Evolutionary conservation across 257 asterid genomes (phyloP).

Genomic region (Capsicum pubescens): DNA sequence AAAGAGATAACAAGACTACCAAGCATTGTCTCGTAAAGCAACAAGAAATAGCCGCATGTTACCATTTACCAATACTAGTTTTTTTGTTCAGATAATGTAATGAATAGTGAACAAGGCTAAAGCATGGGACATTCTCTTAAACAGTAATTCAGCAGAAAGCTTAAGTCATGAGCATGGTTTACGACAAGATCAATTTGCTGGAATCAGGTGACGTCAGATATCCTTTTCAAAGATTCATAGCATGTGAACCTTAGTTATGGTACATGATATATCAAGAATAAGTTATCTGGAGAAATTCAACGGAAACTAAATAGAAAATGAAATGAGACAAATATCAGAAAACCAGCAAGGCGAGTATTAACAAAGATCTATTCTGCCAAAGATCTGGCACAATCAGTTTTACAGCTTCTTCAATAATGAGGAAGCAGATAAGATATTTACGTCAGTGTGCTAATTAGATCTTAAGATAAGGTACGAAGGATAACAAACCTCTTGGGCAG

Average conservation of each 20-base stretch:
- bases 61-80: not conserved
- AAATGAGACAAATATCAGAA: slow-evolving; percentile 5
- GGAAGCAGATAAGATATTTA: not conserved
- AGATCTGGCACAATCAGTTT: not conserved
- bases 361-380: not conserved
- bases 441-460: not conserved
- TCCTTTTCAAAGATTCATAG: not conserved
- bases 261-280: slow-evolving; percentile 21
- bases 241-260: not conserved
- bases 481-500: slow-evolving; percentile 78
- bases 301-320: not conserved
- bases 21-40: not conserved
- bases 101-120: not conserved
- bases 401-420: slow-evolving; percentile 10
- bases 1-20: not conserved
- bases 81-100: not conserved
- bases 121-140: not conserved
- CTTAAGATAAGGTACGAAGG: not conserved
- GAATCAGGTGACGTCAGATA: not conserved
- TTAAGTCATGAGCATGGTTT: not conserved
- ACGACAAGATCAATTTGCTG: not conserved
- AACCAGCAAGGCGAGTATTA: not conserved
- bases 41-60: not conserved
- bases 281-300: not conserved
- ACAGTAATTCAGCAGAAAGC: not conserved